These are phyloP conservation scores for Rubia balearica DNA, from an alignment of 305 asterid species.

Conservation along the genomic window DNA sequence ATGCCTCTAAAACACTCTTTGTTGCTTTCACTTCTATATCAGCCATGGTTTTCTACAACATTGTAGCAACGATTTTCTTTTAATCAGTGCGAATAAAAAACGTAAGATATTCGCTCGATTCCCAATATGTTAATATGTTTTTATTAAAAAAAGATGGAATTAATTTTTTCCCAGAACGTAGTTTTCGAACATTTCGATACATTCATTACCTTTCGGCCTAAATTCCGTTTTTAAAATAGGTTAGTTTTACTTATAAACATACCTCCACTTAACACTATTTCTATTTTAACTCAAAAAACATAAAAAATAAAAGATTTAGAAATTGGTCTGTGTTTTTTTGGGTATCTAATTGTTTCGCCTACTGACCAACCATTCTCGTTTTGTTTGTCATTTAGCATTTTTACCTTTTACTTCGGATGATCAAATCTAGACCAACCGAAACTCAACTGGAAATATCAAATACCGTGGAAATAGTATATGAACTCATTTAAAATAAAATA, in stretches of 20 bases:
- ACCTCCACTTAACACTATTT: too few relatives aligned
- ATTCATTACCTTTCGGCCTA: neutral
- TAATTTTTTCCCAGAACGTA: too few relatives aligned
- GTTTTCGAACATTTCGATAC: neutral
- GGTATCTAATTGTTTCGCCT: neutral
- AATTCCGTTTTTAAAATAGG: too few relatives aligned
- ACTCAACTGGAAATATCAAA: neutral
- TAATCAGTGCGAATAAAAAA: neutral
- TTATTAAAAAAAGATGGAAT: too few relatives aligned
- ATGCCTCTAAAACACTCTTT: constrained; percentile 64
- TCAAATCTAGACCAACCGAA: neutral
- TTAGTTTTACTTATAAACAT: too few relatives aligned
- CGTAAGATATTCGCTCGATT: neutral
- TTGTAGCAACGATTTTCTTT: neutral
- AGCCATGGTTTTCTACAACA: constrained; percentile 61
- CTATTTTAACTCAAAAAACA: too few relatives aligned
- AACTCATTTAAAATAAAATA: neutral
- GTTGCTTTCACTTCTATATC: constrained; percentile 59
- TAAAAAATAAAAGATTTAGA: too few relatives aligned
- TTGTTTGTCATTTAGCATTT: neutral
- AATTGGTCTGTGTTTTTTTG: neutral
- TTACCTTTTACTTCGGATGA: neutral
- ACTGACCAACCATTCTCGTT: neutral
- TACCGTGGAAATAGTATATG: neutral
- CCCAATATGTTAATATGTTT: neutral